A percentile compares a stretch with the other conserved stretches of the same genome.
phyloP scores from a whole-genome alignment of 2,329 filamentous ascomycete species.

The Lasiodiplodia citricola region DNA sequence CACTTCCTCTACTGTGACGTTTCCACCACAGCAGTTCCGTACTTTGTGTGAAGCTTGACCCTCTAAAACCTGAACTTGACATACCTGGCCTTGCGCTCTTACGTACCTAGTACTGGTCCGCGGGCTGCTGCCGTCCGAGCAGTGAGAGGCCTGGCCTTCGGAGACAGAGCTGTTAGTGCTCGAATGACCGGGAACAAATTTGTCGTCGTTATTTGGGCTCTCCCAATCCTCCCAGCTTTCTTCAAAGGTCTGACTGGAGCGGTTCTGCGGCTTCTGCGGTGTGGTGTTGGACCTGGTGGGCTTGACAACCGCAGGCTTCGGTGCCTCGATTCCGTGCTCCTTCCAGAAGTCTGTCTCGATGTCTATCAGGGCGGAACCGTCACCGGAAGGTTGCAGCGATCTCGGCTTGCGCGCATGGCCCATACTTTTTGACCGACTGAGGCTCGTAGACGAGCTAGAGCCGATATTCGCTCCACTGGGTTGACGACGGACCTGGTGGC shows the following conservation, averaged over 20 bases:
- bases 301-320: slow-evolving; percentile 36
- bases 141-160: slow-evolving; percentile 52
- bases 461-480: slow-evolving; percentile 16
- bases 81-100: slow-evolving; percentile 30
- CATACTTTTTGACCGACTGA: slow-evolving; percentile 17
- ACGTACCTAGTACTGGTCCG: slow-evolving; percentile 60
- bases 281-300: slow-evolving; percentile 45
- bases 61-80: slow-evolving; percentile 25
- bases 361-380: slow-evolving; percentile 38
- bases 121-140: slow-evolving; percentile 51
- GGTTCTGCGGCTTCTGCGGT: slow-evolving; percentile 45
- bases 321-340: slow-evolving; percentile 45
- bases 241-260: slow-evolving; percentile 51
- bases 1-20: background rate
- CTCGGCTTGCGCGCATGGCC: slow-evolving; percentile 16
- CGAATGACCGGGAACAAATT: slow-evolving; percentile 47
- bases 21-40: background rate
- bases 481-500: slow-evolving; percentile 10
- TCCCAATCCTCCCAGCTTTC: slow-evolving; percentile 64
- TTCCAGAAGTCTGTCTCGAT: slow-evolving; percentile 52
- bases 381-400: slow-evolving; percentile 25
- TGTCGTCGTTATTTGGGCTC: slow-evolving; percentile 9
- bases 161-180: slow-evolving; percentile 53
- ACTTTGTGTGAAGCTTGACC: slow-evolving; percentile 1
- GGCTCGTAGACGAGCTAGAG: slow-evolving; percentile 7